These are phyloP conservation scores for Termitomyces sp. DNA, from an alignment of 768 basidiomycete species.

Conservation along the genomic window DNA sequence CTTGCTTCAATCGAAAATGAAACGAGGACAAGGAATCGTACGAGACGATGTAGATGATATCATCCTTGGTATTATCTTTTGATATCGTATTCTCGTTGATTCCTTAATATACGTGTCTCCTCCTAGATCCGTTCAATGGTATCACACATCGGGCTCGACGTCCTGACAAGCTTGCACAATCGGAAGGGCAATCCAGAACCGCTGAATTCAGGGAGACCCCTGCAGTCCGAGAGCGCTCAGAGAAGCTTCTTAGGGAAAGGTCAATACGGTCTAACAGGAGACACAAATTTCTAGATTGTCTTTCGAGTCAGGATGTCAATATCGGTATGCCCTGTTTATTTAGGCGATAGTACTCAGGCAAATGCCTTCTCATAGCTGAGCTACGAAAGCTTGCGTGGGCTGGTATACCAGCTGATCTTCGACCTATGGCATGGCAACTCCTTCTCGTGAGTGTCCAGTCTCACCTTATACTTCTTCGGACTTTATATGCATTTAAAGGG, in stretches of 20 bases:
- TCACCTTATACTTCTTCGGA: neutral
- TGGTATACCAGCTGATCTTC: constrained; percentile 83
- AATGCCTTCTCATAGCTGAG: constrained; percentile 46
- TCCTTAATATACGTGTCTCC: constrained; percentile 23
- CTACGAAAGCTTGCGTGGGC: constrained; percentile 93
- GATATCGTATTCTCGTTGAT: constrained; percentile 6
- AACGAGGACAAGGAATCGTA: constrained; percentile 45
- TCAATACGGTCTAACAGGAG: constrained; percentile 78
- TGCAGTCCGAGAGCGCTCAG: constrained; percentile 40
- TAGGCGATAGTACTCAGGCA: neutral
- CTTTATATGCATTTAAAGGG: constrained; percentile 51
- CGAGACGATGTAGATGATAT: constrained; percentile 72
- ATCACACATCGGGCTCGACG: constrained; percentile 42
- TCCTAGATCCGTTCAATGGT: constrained; percentile 57
- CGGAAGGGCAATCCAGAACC: constrained; percentile 20
- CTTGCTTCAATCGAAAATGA: constrained; percentile 33
- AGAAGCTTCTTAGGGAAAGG: constrained; percentile 66
- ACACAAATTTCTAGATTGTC: constrained; percentile 79
- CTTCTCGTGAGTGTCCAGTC: constrained; percentile 63
- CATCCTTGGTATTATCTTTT: constrained; percentile 57
- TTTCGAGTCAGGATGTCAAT: constrained; percentile 74
- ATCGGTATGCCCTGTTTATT: constrained; percentile 51
- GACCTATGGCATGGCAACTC: constrained; percentile 92
- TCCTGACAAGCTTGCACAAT: constrained; percentile 29
- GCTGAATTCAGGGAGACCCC: constrained; percentile 18